Percentiles rank a stretch among this genome's conserved stretches.
Conservation (phyloP, 306 rosid genomes). For the Heteromeles arbutifolia region DNA sequence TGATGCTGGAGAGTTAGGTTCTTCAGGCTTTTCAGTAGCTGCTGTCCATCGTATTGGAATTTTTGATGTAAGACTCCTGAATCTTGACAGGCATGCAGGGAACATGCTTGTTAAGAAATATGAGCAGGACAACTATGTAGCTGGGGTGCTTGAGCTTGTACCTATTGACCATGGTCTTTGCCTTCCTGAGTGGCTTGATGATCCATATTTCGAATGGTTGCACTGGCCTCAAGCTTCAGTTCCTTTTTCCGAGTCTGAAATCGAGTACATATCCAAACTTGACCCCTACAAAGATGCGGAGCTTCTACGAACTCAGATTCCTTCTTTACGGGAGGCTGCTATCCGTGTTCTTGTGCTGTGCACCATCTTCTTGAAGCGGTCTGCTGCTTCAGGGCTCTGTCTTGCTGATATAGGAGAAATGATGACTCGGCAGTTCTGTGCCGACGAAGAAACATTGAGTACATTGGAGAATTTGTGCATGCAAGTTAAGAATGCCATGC, state of each 20-base stretch:
- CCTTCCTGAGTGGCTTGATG: conserved; percentile 92
- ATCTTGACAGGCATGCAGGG: conserved; percentile 92
- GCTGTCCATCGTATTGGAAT: conserved; percentile 79
- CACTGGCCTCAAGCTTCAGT: conserved; percentile 92
- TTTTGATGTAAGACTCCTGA: conserved; percentile 62
- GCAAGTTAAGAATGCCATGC: conserved; percentile 42
- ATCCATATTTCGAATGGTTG: conserved; percentile 93
- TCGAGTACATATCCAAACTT: conserved; percentile 64
- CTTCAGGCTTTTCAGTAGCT: conserved; percentile 62
- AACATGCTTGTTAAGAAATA: conserved; percentile 72
- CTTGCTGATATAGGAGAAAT: conserved; percentile 74
- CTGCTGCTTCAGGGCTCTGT: conserved; percentile 58
- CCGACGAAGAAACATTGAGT: conserved; percentile 46
- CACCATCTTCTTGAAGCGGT: conserved; percentile 70
- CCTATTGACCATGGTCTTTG: conserved; percentile 96
- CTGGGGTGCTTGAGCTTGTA: conserved; percentile 54
- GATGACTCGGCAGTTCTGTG: conserved; percentile 61
- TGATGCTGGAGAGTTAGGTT: conserved; percentile 87
- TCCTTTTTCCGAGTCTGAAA: conserved; percentile 67
- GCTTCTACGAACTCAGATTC: conserved; percentile 52
- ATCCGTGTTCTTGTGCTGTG: conserved; percentile 73
- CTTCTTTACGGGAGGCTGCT: conserved; percentile 57
- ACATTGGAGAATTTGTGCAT: conserved; percentile 52
- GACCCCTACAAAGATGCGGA: conserved; percentile 78
- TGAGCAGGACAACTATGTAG: conserved; percentile 10